A percentile compares a stretch with the other conserved stretches of the same genome.
Conservation (phyloP, 345 rosid genomes). For the Pugionium cornutum region DNA sequence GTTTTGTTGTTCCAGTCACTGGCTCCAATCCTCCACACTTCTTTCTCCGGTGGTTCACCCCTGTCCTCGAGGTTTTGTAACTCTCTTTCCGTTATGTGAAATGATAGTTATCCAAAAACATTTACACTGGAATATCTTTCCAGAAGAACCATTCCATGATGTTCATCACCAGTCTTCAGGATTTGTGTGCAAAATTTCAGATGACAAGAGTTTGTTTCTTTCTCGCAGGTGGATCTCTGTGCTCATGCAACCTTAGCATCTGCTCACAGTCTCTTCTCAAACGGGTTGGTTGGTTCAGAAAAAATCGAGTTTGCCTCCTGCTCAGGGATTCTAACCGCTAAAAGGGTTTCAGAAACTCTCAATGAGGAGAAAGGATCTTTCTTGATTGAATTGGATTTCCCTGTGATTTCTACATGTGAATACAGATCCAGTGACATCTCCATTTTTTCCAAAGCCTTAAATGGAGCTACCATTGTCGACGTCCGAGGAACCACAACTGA, state of each 20-base stretch:
- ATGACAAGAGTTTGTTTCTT: constrained; percentile 10
- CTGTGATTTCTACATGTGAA: constrained; percentile 41
- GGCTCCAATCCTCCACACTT: constrained; percentile 3
- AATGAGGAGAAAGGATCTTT: constrained; percentile 32
- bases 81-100: too few species aligned
- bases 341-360: constrained; percentile 22
- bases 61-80: background rate
- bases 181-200: background rate
- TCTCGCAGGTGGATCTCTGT: constrained; percentile 51
- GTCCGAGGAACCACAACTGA: constrained; percentile 41
- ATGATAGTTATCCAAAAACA: background rate
- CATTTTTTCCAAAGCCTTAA: constrained; percentile 27
- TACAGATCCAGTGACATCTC: constrained; percentile 36
- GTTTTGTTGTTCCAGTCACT: constrained; percentile 42
- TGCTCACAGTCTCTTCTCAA: constrained; percentile 56
- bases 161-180: too few species aligned
- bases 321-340: constrained; percentile 66
- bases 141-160: background rate
- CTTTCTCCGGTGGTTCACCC: constrained; percentile 65
- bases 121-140: background rate
- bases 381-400: constrained; percentile 59
- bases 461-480: constrained; percentile 49
- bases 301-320: constrained; percentile 55
- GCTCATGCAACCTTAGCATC: constrained; percentile 82
- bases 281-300: constrained; percentile 40